Evolutionary conservation across 179 eudicot genomes (phyloP), one percentile per base, ranked within the genome.

Genomic region (Spergularia azorica): DNA sequence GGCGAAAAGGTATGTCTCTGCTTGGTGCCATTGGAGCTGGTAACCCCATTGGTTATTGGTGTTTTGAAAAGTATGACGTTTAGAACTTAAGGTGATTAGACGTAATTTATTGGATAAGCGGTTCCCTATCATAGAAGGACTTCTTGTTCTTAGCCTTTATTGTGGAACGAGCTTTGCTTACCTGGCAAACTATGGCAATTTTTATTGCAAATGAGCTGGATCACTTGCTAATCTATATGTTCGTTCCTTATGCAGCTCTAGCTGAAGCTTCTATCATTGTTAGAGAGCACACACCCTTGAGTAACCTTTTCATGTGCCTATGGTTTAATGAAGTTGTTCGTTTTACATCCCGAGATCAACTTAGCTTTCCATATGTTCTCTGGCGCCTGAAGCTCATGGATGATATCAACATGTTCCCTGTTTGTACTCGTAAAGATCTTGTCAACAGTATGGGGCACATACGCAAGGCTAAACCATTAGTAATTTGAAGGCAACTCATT

Each of bases 271-370:
- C 99, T 1, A 88, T 93, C 68, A 89, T 95, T 43, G 97, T 88
- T 63, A 91, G 96, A 81, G 90, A 93, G 85, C 99, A 95, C 80
- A 86, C 90, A 1, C 92, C 97, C 66, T 63, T 81, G 77, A 91
- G 96, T 36, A 90, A 95, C 82, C 55, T 95, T 74, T 85, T 95
- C 89, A 93, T 83, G 94, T 94, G 98, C 88, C 84, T 95, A 48
- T 95, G 97, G 99, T 95, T 95, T 77, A 95, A 93, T 60, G 99
- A 95, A 86, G 99, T 87, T 58, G 99, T 95, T 71, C 95, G 97
- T 15, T 95, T 95, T 76, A 95, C 98, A 51, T 95, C 99, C 20
- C 90, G 99, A 70, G 99, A 95, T 84, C 98, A 93, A 80, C 89
- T 95, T 39, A 95, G 99, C 82, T 95, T 95, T 68, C 99, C 98